phyloP scores from a whole-genome alignment of 768 basidiomycete genomes.

The Podaxis sp. region DNA sequence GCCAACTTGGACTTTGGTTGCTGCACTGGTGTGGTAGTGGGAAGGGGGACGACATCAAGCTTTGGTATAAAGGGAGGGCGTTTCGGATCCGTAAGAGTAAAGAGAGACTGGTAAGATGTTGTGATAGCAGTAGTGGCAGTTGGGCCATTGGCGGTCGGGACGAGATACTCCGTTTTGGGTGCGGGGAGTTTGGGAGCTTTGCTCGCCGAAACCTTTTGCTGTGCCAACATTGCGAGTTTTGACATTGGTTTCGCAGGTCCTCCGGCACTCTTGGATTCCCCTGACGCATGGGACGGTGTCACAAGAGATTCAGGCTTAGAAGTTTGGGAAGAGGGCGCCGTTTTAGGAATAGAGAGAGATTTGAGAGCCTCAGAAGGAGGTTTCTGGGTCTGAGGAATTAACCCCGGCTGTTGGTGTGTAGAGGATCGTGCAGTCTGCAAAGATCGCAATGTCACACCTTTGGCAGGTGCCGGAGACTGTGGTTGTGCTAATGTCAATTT shows the following conservation, averaged over 20 bases:
- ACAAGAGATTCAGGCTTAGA: background rate
- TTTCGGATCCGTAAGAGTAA: slow-evolving; percentile 54
- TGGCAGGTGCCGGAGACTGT: slow-evolving; percentile 14
- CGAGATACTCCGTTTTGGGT: slow-evolving; percentile 62
- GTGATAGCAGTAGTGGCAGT: slow-evolving; percentile 85
- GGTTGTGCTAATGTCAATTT: slow-evolving; percentile 15
- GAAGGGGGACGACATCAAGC: slow-evolving; percentile 41
- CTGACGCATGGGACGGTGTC: background rate
- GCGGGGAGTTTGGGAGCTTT: slow-evolving; percentile 45
- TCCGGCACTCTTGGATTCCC: background rate
- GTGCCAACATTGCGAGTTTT: slow-evolving; percentile 64
- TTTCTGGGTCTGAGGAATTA: background rate
- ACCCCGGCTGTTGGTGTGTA: background rate
- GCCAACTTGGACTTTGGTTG: slow-evolving; percentile 68
- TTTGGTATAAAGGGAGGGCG: slow-evolving; percentile 35
- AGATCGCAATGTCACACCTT: background rate
- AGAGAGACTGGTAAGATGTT: slow-evolving; percentile 71
- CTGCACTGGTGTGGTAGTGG: slow-evolving; percentile 16
- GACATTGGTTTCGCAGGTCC: slow-evolving; percentile 20
- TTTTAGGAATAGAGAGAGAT: background rate
- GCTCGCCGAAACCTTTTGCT: slow-evolving; percentile 41
- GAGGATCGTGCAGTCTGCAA: slow-evolving; percentile 5
- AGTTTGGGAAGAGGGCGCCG: background rate
- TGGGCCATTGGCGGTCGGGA: slow-evolving; percentile 76
- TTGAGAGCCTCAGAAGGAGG: background rate